Base-by-base conservation (phyloP, 75 land plant genomes). In the Pinus tabuliformis region DNA sequence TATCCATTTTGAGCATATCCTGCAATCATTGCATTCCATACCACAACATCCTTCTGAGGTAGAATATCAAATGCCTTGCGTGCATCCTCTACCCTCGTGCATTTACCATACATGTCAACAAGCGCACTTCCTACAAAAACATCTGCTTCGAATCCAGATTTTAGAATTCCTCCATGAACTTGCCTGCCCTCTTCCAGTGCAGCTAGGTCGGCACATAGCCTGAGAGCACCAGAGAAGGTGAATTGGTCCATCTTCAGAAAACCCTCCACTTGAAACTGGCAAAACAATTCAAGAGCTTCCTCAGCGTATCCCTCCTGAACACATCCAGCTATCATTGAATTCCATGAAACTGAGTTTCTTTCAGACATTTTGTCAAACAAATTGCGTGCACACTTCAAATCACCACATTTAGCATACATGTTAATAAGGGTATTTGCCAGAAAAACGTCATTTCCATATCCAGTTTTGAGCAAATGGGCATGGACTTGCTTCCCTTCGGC, bases 341-440 rank as follows among this genome's bases (percentile, higher is more conserved):
- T 91, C 96, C 96, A 93, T 54, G 95, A 86, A 12, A 91, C 87
- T 3, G 81, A 54, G 72, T 93, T 92, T 73, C 81, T 82, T 24
- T 82, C 75, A 18, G 81, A 77, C 83, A 93, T 83, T 15, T 73
- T 59, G 15, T 84, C 81, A 75, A 93, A 93, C 73, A 88, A 36
- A 73, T 78, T 60, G 11, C 86, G 61, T 14, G 88, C 88, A 56
- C 57, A 54, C 3, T 65, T n/a, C 28, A 85, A 36, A 49, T 63
- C 65, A 3, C 85, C 88, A 8, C 74, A 72, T 12, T 85, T 78
- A 0, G 86, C 81, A 76, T 93, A 93, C 72, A 87, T 12, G 30
- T 74, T 33, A 30, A 93, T 76, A 79, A 93, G 72, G 1, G 96
- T 77, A 75, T 87, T 93, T 5, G 58, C 81, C 33, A 91, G 73